Evolutionary conservation across 495 filamentous ascomycete species (phyloP), one percentile per base, ranked within the genome.

Genomic region (Daldinia bambusicola): DNA sequence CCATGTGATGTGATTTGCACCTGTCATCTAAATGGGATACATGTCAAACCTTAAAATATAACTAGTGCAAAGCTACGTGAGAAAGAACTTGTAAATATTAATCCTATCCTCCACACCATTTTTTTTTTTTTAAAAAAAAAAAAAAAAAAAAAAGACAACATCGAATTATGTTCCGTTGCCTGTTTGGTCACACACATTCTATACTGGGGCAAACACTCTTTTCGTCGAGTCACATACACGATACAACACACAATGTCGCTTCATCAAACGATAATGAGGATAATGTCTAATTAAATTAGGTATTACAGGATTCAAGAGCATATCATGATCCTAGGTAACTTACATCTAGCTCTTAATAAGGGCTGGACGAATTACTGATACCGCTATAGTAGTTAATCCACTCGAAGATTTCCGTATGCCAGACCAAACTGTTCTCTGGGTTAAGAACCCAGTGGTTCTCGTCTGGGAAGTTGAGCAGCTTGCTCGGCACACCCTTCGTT

Each of bases 321-420:
- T 43, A 22, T 65, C 34, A 52, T 36, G 36, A 26, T 22, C 55
- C 40, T 30, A 52, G 50, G 45, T 51, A 31, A 51, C 13, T 52
- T 13, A 22, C n/a, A 31, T 45, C 53, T 52, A 20, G 45, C 38
- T 50, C 26, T 62, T 77, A 77, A 68, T 74, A 75, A 60, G 75
- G 75, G 40, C 72, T 75, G 30, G 67, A 59, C 52, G 73, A 68
- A 43, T 75, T 67, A 62, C 74, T 75, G 22, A 85, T 67, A 40
- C 88, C 90, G 13, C 85, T 86, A 74, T 87, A 85, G 71, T 88
- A 87, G 78, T 93, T 93, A 64, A 93, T 92, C 86, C 86, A 94
- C 72, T 92, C 89, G 60, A 93, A 74, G 22, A 93, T 90, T 12
- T 88, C 88, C 10, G 83, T 86, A 76, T 93, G 90, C 91, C 91